Conservation (phyloP, 2,329 filamentous ascomycete species). For the Coniella vitis region DNA sequence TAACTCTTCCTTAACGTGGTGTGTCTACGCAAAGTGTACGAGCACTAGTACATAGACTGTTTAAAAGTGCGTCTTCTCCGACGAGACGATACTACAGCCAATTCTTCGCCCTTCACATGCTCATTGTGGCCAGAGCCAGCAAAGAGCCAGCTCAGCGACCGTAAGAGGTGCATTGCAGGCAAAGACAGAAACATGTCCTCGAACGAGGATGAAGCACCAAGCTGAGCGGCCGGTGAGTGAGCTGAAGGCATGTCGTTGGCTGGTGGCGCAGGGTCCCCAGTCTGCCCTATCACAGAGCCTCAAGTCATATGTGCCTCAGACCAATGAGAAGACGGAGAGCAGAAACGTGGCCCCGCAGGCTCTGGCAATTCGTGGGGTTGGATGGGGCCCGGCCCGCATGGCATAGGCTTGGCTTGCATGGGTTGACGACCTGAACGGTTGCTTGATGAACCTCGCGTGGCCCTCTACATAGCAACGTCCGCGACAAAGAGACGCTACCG, state of each 20-base stretch:
- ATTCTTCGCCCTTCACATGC: too few relatives aligned
- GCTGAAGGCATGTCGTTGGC: conserved; percentile 11
- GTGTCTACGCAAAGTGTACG: too few relatives aligned
- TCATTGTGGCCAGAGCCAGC: too few relatives aligned
- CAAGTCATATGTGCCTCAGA: neutral
- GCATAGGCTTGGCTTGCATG: conserved; percentile 3
- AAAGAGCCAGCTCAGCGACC: too few relatives aligned
- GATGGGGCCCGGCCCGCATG: neutral
- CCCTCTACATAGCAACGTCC: neutral
- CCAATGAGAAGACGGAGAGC: conserved; percentile 3
- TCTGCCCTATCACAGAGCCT: conserved; percentile 1
- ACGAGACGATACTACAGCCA: too few relatives aligned
- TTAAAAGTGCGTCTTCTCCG: too few relatives aligned
- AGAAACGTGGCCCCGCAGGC: conserved; percentile 10
- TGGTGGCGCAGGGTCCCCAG: neutral
- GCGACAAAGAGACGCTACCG: neutral
- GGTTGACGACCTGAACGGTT: neutral
- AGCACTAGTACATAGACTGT: too few relatives aligned
- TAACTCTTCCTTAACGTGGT: too few relatives aligned
- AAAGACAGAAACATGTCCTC: neutral
- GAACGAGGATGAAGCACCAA: neutral
- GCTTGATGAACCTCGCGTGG: conserved; percentile 9
- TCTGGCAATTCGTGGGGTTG: conserved; percentile 13
- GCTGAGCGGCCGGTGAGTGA: neutral
- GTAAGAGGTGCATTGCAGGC: too few relatives aligned